Evolutionary conservation across 139 green algal species (phyloP).

Genomic region (Coccomyxa sp.): DNA sequence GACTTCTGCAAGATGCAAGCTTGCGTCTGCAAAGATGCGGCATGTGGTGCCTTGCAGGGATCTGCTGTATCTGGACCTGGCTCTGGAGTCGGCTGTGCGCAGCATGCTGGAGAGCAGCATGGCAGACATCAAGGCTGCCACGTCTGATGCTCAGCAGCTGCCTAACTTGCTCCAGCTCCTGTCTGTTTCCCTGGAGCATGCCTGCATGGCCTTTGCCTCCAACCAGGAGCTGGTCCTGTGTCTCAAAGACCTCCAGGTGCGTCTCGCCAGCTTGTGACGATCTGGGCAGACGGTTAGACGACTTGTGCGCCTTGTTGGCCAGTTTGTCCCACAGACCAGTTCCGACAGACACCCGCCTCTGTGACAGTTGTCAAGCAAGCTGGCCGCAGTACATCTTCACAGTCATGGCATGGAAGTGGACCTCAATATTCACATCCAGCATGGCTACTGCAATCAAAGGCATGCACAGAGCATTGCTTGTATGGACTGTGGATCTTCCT

Average conservation of each 20-base stretch:
- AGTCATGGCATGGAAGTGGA: too few species aligned
- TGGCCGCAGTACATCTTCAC: too few species aligned
- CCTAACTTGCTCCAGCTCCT: neutral
- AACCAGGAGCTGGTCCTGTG: slow-evolving; percentile 33
- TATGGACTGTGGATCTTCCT: too few species aligned
- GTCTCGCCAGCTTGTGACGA: neutral
- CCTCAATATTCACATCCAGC: too few species aligned
- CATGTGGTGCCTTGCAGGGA: slow-evolving; percentile 36
- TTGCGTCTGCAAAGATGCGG: neutral
- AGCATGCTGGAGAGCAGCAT: slow-evolving; percentile 38
- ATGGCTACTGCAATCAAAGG: too few species aligned
- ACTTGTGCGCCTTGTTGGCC: too few species aligned
- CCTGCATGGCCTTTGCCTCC: slow-evolving; percentile 20
- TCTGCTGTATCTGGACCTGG: slow-evolving; percentile 66
- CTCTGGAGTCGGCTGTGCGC: slow-evolving; percentile 42
- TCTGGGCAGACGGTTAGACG: too few species aligned
- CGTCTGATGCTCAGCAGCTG: neutral
- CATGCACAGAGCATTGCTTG: too few species aligned
- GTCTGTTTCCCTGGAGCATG: slow-evolving; percentile 12
- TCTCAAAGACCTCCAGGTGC: slow-evolving; percentile 29
- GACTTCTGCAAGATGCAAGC: neutral
- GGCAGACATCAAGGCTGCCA: neutral
- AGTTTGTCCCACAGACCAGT: too few species aligned
- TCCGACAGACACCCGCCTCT: too few species aligned
- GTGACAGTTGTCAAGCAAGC: too few species aligned